Conservation (phyloP, 2,329 filamentous ascomycete genomes). For the Colletotrichum agaves region DNA sequence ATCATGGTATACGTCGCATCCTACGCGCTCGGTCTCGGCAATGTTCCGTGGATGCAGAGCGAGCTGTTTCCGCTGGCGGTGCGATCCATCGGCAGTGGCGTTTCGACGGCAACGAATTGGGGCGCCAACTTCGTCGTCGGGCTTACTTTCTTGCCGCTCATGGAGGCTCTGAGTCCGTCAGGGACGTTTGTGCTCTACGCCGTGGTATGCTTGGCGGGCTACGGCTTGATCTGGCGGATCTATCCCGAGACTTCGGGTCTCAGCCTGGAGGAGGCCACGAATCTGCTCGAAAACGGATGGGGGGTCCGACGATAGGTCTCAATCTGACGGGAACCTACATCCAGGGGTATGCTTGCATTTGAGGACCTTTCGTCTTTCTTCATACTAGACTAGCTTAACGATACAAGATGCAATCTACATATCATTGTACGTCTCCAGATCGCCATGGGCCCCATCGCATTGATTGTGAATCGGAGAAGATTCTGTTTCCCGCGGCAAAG, state of each 20-base stretch:
- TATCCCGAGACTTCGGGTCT: constrained; percentile 91
- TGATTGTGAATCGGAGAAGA: background rate
- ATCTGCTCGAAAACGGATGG: constrained; percentile 77
- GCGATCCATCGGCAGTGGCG: constrained; percentile 75
- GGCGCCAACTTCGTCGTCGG: constrained; percentile 86
- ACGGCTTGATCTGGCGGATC: constrained; percentile 74
- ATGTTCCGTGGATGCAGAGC: constrained; percentile 95
- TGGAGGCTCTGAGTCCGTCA: constrained; percentile 77
- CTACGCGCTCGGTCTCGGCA: constrained; percentile 89
- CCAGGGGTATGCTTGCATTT: constrained; percentile 3
- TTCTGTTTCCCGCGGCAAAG: background rate
- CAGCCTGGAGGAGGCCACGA: constrained; percentile 82
- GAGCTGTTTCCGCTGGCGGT: constrained; percentile 87
- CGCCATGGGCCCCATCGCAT: background rate
- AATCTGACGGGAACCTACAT: constrained; percentile 1
- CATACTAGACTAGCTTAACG: constrained; percentile 8
- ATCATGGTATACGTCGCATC: constrained; percentile 86
- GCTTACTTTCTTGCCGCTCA: constrained; percentile 87
- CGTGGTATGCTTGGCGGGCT: constrained; percentile 74
- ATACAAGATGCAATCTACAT: constrained; percentile 10
- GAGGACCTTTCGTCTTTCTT: background rate
- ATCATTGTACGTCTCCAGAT: background rate
- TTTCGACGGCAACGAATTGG: constrained; percentile 88
- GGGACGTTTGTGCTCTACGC: constrained; percentile 89
- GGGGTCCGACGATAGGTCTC: constrained; percentile 61